Evolutionary conservation across 768 basidiomycete genomes (phyloP).

Genomic region (Trametes punicea): DNA sequence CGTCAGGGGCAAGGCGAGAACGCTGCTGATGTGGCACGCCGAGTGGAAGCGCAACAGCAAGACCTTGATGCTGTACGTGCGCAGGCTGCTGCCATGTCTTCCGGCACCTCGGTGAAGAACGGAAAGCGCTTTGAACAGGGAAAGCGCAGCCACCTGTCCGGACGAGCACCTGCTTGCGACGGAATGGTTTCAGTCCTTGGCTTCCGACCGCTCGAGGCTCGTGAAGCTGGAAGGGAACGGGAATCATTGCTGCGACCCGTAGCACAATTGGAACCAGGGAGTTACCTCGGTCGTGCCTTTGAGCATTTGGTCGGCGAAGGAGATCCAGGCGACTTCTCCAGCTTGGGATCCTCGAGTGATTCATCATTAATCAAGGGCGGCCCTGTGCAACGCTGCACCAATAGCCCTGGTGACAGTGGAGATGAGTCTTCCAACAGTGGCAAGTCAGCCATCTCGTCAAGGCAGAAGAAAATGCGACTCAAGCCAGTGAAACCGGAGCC

Average conservation of each 20-base stretch:
- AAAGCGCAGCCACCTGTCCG: too few species aligned
- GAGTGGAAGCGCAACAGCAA: too few species aligned
- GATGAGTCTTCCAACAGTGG: background rate
- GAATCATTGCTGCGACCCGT: background rate
- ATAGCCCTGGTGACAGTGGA: background rate
- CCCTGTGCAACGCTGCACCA: too few species aligned
- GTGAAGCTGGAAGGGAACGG: background rate
- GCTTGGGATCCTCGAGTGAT: background rate
- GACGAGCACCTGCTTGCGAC: background rate
- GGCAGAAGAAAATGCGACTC: background rate
- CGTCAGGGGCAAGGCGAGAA: too few species aligned
- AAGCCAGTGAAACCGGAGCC: constrained; percentile 15
- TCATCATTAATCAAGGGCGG: background rate
- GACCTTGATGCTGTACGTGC: too few species aligned
- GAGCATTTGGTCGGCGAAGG: background rate
- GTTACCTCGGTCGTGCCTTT: constrained; percentile 12
- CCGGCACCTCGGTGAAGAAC: too few species aligned
- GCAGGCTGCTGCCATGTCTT: too few species aligned
- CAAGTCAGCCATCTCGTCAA: background rate
- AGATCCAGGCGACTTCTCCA: background rate
- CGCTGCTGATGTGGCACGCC: too few species aligned
- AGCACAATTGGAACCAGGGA: constrained; percentile 7
- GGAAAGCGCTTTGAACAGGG: too few species aligned
- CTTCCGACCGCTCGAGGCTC: too few species aligned
- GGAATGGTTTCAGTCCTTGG: too few species aligned